Evolutionary conservation across 2,329 filamentous ascomycete genomes (phyloP).

Genomic region (Clarireedia paspali): DNA sequence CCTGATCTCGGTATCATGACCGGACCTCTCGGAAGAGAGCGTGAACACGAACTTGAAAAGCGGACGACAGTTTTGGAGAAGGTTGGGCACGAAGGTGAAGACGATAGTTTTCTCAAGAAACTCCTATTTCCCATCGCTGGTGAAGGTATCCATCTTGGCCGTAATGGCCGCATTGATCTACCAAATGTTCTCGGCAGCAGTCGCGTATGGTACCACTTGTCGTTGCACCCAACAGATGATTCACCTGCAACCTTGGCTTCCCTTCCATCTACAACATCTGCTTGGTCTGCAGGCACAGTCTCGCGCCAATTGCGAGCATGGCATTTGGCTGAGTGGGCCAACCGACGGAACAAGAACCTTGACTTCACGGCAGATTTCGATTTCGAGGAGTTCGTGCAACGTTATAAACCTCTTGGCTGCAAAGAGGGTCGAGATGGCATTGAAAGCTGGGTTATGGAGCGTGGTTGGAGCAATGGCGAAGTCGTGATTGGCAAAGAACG

Average conservation of each 20-base stretch:
- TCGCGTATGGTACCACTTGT: constrained; percentile 91
- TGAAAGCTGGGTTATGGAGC: constrained; percentile 87
- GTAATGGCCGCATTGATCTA: constrained; percentile 71
- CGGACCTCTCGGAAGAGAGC: constrained; percentile 59
- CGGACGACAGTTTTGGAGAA: constrained; percentile 80
- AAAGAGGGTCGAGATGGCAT: constrained; percentile 86
- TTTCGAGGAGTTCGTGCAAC: constrained; percentile 78
- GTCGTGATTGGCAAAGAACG: constrained; percentile 85
- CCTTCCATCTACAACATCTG: constrained; percentile 63
- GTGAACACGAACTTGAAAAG: constrained; percentile 72
- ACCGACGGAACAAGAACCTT: constrained; percentile 79
- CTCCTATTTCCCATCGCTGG: constrained; percentile 72
- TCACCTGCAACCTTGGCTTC: constrained; percentile 67
- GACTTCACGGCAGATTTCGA: constrained; percentile 98
- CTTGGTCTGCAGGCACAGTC: constrained; percentile 88
- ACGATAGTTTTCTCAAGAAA: constrained; percentile 73
- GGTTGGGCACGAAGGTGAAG: constrained; percentile 71
- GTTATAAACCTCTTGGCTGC: constrained; percentile 79
- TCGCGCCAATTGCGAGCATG: constrained; percentile 89
- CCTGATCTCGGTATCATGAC: constrained; percentile 71
- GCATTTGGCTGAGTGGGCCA: constrained; percentile 94
- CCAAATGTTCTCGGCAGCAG: constrained; percentile 68
- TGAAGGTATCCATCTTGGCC: constrained; percentile 74
- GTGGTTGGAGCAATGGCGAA: constrained; percentile 97
- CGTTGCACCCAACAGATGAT: constrained; percentile 86